Base-by-base conservation (phyloP, 2,329 filamentous ascomycete species). In the Claviceps fusiformis region DNA sequence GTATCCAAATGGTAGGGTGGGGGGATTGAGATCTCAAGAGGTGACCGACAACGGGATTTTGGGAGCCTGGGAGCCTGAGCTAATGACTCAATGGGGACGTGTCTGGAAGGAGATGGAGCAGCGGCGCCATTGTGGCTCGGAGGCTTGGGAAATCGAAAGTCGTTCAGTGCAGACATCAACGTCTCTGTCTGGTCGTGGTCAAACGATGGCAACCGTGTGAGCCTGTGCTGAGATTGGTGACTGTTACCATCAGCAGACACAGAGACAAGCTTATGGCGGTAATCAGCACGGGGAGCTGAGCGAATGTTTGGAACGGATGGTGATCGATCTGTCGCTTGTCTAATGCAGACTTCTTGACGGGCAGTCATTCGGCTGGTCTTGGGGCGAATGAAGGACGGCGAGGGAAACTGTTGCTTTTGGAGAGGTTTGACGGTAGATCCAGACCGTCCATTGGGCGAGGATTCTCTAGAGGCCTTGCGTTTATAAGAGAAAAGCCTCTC, bases 311-410 rank as follows among this genome's bases (percentile, higher is more conserved):
- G 62, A 10, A 65, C 59, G 37, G 63, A 68, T 50, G 65, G 66
- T 37, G 65, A 65, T 54, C 67, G 63, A 45, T 60, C 56, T 39
- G 60, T 51, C 29, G 64, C 59, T 49, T 68, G 65, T 37, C 66
- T 63, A 19, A 64, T 59, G 37, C 65, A 64, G 19, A 68, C 60
- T 62, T 77, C 77, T 50, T 81, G 75, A 50, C 80, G 73, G n/a
- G 80, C 78, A 50, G 73, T 67, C 80, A 83, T 82, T 29, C 76
- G 73, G 54, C 70, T 71, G 17, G 73, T 71, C 43, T 71, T 81
- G 31, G 80, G 80, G 49, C 76, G 72, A 58, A 83, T 78, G 59
- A 79, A 83, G 1, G 77, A 78, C 7, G 77, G 73, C 24, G 71
- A 71, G 5, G 77, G 77, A 58, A 79, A 80, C 52, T 70, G 66